These are phyloP conservation scores for Mariannaea elegans DNA, from an alignment of 2,329 filamentous ascomycete species.

Conservation along the genomic window DNA sequence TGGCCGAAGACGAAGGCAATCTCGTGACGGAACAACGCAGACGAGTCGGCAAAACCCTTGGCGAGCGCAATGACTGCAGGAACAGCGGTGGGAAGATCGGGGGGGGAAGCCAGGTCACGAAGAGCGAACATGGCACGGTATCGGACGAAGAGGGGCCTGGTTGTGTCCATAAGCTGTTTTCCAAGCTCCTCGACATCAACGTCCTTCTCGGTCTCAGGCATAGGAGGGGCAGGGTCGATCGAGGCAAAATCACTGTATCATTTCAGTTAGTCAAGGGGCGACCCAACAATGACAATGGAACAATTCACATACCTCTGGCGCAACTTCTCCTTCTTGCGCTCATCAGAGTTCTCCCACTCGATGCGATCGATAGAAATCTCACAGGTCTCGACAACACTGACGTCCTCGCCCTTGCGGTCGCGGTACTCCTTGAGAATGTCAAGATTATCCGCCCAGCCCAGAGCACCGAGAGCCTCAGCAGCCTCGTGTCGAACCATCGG, in stretches of 20 bases:
- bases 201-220: conserved; percentile 74
- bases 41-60: conserved; percentile 83
- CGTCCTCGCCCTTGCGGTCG: conserved; percentile 78
- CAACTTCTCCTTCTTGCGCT: conserved; percentile 77
- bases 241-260: conserved; percentile 86
- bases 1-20: conserved; percentile 99
- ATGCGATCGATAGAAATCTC: conserved; percentile 96
- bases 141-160: conserved; percentile 83
- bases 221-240: conserved; percentile 91
- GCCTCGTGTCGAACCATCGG: conserved; percentile 97
- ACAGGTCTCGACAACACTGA: conserved; percentile 92
- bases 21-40: conserved; percentile 95
- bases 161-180: conserved; percentile 79
- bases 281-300: conserved; percentile 27
- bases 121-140: conserved; percentile 99
- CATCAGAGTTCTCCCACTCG: conserved; percentile 86
- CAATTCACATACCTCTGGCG: conserved; percentile 73
- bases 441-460: conserved; percentile 79
- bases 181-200: conserved; percentile 83
- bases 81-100: conserved; percentile 86
- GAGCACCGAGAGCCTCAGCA: conserved; percentile 89
- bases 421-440: conserved; percentile 76
- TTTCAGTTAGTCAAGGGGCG: conserved; percentile 39
- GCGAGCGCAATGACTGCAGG: conserved; percentile 89
- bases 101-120: conserved; percentile 92